Base-by-base conservation (phyloP, 768 basidiomycete species). In the Gymnopilus junonius region DNA sequence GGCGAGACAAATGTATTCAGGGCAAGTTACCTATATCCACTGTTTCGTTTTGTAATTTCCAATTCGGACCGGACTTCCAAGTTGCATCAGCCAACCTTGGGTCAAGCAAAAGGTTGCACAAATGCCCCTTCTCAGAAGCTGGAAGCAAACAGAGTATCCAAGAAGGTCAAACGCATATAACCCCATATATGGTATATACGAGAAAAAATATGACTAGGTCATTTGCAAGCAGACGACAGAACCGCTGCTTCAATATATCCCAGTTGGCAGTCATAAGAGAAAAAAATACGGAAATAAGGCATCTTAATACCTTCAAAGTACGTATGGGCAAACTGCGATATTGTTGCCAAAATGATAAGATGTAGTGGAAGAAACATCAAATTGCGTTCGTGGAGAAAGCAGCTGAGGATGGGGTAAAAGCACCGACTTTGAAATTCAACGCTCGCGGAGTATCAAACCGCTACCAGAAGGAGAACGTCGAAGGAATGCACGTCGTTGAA, bases 21-120 rank as follows among this genome's bases (percentile, higher is more conserved):
- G 42, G 58, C 35, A 29, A 57, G 39, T 31, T n/a, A 15, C 27
- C 58, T 48, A 46, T 53, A 59, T 46, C 61, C 61, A 48, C 37
- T 46, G 65, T 45, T 11, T 27, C 55, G 61, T 62, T 53, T 32
- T 54, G 58, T 10, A 31, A 15, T 53, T 66, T 39, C 61, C 62
- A 60, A 55, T 63, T 66, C 65, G 65, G 62, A 42, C 65, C 65
- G 62, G 60, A 54, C 25, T 40, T 51, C 65, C 57, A 50, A 39
- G n/a, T 45, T 23, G 55, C 55, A 54, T 37, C 59, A 39, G 35
- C 39, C 31, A 31, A n/a, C n/a, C n/a, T n/a, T n/a, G n/a, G n/a
- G n/a, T n/a, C n/a, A n/a, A n/a, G n/a, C n/a, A n/a, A n/a, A n/a
- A n/a, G n/a, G n/a, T n/a, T n/a, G n/a, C n/a, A n/a, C n/a, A n/a